Conservation (phyloP, 306 rosid genomes). For the Casuarina cunninghamiana region DNA sequence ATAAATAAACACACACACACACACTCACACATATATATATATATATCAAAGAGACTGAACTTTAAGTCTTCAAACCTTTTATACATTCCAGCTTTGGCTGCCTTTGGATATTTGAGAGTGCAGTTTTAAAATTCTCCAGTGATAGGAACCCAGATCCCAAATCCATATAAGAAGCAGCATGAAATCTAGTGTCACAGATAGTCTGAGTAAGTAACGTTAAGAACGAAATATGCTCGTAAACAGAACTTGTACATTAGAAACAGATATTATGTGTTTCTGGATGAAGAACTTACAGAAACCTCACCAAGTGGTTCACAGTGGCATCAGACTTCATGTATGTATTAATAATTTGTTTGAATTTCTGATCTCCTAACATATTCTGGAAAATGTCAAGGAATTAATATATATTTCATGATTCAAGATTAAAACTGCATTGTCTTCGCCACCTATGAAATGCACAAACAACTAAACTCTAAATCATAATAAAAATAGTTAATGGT, state of each 20-base stretch:
- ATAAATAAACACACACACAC: background rate
- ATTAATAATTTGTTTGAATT: conserved; percentile 54
- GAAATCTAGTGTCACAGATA: conserved; percentile 55
- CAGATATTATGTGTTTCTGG: conserved; percentile 4
- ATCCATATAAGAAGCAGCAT: conserved; percentile 75
- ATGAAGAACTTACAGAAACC: conserved; percentile 70
- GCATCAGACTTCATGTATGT: conserved; percentile 53
- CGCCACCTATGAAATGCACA: background rate
- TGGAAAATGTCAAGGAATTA: conserved; percentile 64
- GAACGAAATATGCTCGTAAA: background rate
- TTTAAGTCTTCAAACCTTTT: conserved; percentile 49
- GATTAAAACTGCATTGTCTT: conserved; percentile 16
- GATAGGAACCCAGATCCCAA: conserved; percentile 66
- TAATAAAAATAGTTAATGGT: background rate
- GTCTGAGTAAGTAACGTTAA: conserved; percentile 31
- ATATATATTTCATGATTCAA: conserved; percentile 17
- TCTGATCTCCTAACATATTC: conserved; percentile 67
- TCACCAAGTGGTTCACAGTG: conserved; percentile 59
- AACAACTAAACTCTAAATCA: background rate
- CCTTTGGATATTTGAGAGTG: conserved; percentile 64
- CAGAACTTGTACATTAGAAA: background rate
- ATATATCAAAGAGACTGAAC: background rate
- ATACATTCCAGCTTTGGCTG: conserved; percentile 80
- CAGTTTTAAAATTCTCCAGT: conserved; percentile 60
- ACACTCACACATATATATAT: background rate